Base-by-base conservation (phyloP, 2,329 filamentous ascomycete species). In the Hymenoscyphus linearis region DNA sequence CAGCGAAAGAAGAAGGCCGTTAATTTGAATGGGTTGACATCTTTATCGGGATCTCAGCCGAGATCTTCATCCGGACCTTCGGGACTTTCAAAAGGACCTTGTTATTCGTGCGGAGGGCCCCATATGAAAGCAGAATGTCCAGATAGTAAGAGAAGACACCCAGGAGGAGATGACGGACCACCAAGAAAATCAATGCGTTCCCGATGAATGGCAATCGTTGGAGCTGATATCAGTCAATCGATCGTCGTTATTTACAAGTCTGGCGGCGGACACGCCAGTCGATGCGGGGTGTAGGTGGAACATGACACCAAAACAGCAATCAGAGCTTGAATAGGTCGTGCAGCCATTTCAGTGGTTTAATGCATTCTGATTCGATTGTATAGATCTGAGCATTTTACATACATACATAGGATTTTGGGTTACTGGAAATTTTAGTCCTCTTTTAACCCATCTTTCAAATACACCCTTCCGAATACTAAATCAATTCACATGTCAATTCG, bases 1-100 rank as follows among this genome's bases (percentile, higher is more conserved):
- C 80, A 82, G 70, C 78, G 85, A 52, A 81, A 83, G 68, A 85
- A 85, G 72, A 88, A 87, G 72, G 84, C 88, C 60, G 79, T 90
- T 57, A 86, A 87, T 63, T 74, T 91, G 60, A 87, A 87, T 69
- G 79, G 79, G 26, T 71, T 86, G 60, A 81, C 79, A 4, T 87
- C 85, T 1, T 84, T 90, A 54, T 89, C 86, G 62, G 78, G 78
- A 44, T 31, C 22, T 2, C 73, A 74, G 60, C 10, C 31, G 31
- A 31, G 31, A 31, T 31, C 27, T 31, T 31, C 27, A 31, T 31
- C 31, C 7, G 22, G 22, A 50, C 44, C 44, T 63, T 72, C 74
- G 64, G 62, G 27, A 53, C 7, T 36, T 47, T 55, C 59, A 57
- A 37, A 52, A 16, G 57, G 63, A 70, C 50, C 66, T 53, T 90